Evolutionary conservation across 306 rosid genomes (phyloP), one percentile per base, ranked within the genome.

Genomic region (Pyrus pyrifolia): DNA sequence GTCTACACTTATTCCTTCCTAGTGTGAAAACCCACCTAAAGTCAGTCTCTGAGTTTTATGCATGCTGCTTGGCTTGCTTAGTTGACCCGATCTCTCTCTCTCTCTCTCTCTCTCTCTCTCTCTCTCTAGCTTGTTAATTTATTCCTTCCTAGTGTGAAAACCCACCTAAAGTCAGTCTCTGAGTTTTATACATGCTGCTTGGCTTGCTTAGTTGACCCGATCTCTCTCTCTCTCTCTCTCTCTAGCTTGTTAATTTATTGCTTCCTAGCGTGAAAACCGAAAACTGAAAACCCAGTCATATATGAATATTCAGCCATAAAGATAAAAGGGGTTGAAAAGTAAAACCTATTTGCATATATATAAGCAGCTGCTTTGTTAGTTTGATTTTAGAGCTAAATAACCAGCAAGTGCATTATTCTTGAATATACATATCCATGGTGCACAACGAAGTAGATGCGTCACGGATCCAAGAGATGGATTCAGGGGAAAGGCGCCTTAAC

Each of bases 401-500:
- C 12, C 59, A 29, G 17, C 42, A 27, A 30, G 27, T 49, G 23
- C 3, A 29, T 29, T 51, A 40, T 40, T 40, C 45, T 8, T 40
- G 45, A 9, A 40, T 40, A 40, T 40, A 40, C 27, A 29, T 51
- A 61, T 70, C 62, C 6, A 71, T 71, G 75, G 66, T 15, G 13
- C 8, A 71, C 65, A 71, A 71, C 75, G 65, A 71, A 53, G 65
- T 55, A 71, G 75, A 71, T 31, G 65, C 75, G n/a, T 71, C 75
- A 68, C 80, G 72, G 68, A 64, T 57, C 71, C 72, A 14, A 9
- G 46, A 71, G 33, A 88, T 89, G 89, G 96, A 91, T 91, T 60
- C 96, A 49, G 96, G 87, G 40, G 93, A 91, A 83, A 91, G 87
- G 80, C 82, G 96, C 64, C 96, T 91, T 72, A 87, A 89, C 72